Evolutionary conservation across 2,329 filamentous ascomycete genomes (phyloP).

Genomic region (Dryadomyces sulphureus): DNA sequence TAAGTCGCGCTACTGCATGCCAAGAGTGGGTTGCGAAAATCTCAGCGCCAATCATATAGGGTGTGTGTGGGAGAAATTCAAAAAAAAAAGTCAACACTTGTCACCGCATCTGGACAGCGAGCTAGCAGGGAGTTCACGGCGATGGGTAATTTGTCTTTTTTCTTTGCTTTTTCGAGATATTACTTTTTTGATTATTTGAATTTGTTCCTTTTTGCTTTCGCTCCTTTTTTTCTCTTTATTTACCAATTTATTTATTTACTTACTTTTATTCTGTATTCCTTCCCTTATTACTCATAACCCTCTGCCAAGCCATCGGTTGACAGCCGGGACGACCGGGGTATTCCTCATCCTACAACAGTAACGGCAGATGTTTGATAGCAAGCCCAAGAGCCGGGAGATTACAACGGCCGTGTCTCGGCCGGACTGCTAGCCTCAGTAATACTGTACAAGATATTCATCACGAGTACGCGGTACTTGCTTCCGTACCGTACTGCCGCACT

Average conservation of each 20-base stretch:
- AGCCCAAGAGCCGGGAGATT: background rate
- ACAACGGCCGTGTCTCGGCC: conserved; percentile 1
- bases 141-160: background rate
- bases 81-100: background rate
- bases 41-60: background rate
- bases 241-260: too few relatives aligned
- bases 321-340: background rate
- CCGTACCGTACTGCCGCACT: too few relatives aligned
- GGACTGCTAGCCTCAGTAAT: too few relatives aligned
- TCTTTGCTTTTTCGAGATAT: background rate
- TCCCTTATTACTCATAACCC: background rate
- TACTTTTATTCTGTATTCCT: background rate
- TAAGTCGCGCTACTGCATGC: background rate
- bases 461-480: too few relatives aligned
- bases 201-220: too few relatives aligned
- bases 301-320: background rate
- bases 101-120: background rate
- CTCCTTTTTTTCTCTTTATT: too few relatives aligned
- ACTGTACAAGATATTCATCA: too few relatives aligned
- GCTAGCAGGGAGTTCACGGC: background rate
- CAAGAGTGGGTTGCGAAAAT: background rate
- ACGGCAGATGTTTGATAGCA: background rate
- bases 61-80: background rate
- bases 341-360: background rate
- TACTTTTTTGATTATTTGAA: background rate